phyloP scores from a whole-genome alignment of 2,329 filamentous ascomycete genomes.

The Daldinia eschscholtzii region DNA sequence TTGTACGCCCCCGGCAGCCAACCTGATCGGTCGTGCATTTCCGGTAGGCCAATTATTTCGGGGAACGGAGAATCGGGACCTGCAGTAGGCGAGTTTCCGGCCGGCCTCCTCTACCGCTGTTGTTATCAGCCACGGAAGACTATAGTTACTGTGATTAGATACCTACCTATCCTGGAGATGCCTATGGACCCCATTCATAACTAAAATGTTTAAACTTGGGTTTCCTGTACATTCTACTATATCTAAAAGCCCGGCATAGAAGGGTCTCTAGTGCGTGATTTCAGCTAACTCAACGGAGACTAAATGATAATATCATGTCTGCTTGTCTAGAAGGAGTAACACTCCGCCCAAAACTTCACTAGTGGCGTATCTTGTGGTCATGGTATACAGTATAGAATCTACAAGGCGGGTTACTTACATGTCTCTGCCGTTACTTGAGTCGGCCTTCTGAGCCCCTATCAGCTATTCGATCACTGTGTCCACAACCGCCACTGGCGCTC shows the following conservation, averaged over 20 bases:
- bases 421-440: too few species aligned
- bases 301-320: neutral
- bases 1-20: conserved; percentile 21
- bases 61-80: conserved; percentile 9
- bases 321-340: neutral
- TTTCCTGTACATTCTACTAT: too few species aligned
- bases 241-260: neutral
- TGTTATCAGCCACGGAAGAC: neutral
- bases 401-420: neutral
- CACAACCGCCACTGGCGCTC: conserved; percentile 12
- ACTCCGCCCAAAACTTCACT: neutral
- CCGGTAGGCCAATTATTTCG: neutral
- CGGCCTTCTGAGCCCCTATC: neutral
- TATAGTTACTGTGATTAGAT: too few species aligned
- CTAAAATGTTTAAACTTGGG: too few species aligned
- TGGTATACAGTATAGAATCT: neutral
- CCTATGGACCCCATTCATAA: too few species aligned
- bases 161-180: neutral
- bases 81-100: conserved; percentile 13
- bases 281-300: neutral
- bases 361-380: neutral
- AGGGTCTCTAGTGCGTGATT: neutral
- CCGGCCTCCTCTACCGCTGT: neutral
- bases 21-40: conserved; percentile 21
- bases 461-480: neutral